phyloP scores from a whole-genome alignment of 768 basidiomycete genomes.

The Postia placenta region DNA sequence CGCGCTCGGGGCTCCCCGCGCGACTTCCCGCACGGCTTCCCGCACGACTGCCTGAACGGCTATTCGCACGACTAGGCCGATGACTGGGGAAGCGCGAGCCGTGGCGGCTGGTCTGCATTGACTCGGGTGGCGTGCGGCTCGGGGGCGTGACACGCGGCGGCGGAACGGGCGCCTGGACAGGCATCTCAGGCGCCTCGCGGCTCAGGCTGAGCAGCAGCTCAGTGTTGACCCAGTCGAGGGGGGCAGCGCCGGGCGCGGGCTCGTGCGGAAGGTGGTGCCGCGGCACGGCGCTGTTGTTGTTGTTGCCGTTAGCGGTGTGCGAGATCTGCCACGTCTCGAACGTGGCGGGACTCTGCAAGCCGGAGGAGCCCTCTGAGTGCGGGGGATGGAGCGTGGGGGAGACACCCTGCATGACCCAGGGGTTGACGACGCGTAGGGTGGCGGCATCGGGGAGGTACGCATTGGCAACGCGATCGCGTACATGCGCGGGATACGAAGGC shows the following conservation, averaged over 20 bases:
- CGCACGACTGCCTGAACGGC: too few species aligned
- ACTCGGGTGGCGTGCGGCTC: conserved; percentile 24
- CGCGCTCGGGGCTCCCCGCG: conserved; percentile 53
- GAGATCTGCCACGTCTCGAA: conserved; percentile 17
- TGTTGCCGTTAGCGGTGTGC: background rate
- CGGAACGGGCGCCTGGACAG: conserved; percentile 14
- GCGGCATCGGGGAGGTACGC: conserved; percentile 62
- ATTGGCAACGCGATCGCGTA: conserved; percentile 84
- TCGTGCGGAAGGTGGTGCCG: conserved; percentile 22
- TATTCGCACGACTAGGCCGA: conserved; percentile 24
- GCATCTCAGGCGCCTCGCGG: conserved; percentile 24
- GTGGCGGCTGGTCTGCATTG: conserved; percentile 16
- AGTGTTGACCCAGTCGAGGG: conserved; percentile 78
- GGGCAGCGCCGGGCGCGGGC: conserved; percentile 33
- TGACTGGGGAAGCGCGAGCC: conserved; percentile 21
- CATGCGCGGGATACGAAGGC: conserved; percentile 85
- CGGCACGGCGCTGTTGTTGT: conserved; percentile 3
- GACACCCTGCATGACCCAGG: conserved; percentile 44
- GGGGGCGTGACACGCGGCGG: conserved; percentile 19
- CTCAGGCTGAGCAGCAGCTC: conserved; percentile 71
- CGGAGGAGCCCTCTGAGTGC: conserved; percentile 15
- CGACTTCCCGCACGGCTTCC: conserved; percentile 28
- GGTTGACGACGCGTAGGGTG: conserved; percentile 59
- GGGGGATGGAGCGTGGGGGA: conserved; percentile 29
- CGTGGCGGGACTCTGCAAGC: conserved; percentile 16